These are phyloP conservation scores for Lactarius akahatsu DNA, from an alignment of 768 basidiomycete species.

Conservation along the genomic window DNA sequence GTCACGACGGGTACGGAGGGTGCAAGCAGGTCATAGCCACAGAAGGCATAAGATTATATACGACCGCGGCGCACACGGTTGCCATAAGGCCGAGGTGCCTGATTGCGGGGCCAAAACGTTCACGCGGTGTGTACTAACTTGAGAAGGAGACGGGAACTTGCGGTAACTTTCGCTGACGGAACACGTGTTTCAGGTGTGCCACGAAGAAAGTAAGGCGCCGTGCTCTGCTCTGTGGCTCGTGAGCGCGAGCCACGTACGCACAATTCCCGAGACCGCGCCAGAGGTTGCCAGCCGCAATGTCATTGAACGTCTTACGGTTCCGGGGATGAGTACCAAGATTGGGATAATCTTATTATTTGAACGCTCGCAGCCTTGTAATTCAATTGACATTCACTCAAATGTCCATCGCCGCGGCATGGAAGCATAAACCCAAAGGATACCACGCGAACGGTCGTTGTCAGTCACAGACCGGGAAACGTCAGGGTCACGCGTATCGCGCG, in stretches of 20 bases:
- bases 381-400: background rate
- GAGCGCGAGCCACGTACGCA: background rate
- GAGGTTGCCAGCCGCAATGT: background rate
- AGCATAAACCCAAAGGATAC: background rate
- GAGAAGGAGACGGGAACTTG: slow-evolving; percentile 10
- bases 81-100: slow-evolving; percentile 28
- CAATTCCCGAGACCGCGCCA: background rate
- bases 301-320: background rate
- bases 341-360: background rate
- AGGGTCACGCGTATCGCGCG: background rate
- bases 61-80: slow-evolving; percentile 11
- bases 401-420: background rate
- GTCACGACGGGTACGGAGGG: background rate
- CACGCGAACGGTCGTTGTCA: background rate
- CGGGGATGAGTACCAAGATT: background rate
- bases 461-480: background rate
- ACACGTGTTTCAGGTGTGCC: slow-evolving; percentile 10
- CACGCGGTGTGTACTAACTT: slow-evolving; percentile 24
- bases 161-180: slow-evolving; percentile 20
- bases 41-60: slow-evolving; percentile 25
- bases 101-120: slow-evolving; percentile 24
- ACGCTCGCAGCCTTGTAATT: background rate
- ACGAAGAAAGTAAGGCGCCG: slow-evolving; percentile 16
- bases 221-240: slow-evolving; percentile 1
- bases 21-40: slow-evolving; percentile 2